Percentiles rank a stretch among this genome's conserved stretches.
Conservation (phyloP, 2,329 filamentous ascomycete species). For the Peltaster fructicola region DNA sequence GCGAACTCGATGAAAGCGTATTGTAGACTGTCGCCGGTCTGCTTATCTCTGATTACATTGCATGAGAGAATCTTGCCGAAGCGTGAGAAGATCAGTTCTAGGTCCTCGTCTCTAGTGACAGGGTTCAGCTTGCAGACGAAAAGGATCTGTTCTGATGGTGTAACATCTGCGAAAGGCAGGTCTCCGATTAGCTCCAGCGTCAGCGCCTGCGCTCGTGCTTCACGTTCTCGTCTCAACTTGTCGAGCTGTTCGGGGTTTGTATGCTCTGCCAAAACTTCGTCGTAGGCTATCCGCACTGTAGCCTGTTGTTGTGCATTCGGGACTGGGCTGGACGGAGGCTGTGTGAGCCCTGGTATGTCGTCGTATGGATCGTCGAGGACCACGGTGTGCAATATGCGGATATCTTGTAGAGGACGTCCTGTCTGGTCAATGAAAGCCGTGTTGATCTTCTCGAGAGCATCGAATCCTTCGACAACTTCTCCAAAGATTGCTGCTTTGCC, state of each 20-base stretch:
- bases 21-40: conserved; percentile 85
- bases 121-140: conserved; percentile 99
- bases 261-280: conserved; percentile 63
- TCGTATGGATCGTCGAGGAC: conserved; percentile 83
- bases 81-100: conserved; percentile 89
- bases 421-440: conserved; percentile 70
- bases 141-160: conserved; percentile 88
- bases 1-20: conserved; percentile 98
- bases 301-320: conserved; percentile 74
- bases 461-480: conserved; percentile 89
- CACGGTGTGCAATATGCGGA: conserved; percentile 83
- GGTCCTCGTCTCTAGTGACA: conserved; percentile 82
- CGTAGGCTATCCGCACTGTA: conserved; percentile 80
- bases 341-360: conserved; percentile 59
- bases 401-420: conserved; percentile 79
- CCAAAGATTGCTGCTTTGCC: conserved; percentile 91
- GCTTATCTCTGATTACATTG: conserved; percentile 86
- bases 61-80: conserved; percentile 92
- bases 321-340: conserved; percentile 61
- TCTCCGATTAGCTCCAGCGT: conserved; percentile 97
- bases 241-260: conserved; percentile 69
- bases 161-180: conserved; percentile 90
- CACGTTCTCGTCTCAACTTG: conserved; percentile 64
- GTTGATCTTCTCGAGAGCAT: conserved; percentile 86
- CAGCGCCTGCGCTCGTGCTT: conserved; percentile 82